phyloP scores from a whole-genome alignment of 495 filamentous ascomycete genomes.

The Xylaria intraflava region DNA sequence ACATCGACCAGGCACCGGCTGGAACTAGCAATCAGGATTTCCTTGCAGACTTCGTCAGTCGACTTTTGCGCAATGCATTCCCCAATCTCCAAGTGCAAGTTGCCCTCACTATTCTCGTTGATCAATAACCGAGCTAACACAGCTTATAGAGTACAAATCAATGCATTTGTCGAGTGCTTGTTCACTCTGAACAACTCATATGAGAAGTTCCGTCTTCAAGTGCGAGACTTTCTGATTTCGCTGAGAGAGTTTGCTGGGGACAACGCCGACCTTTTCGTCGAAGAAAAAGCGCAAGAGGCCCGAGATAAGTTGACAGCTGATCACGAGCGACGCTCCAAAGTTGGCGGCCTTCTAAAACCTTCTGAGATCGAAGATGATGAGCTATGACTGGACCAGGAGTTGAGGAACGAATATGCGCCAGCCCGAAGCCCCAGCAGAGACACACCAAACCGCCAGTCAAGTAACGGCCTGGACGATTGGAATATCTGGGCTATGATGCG shows the following conservation, averaged over 20 bases:
- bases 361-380: conserved; percentile 94
- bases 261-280: conserved; percentile 89
- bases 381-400: conserved; percentile 72
- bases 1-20: conserved; percentile 66
- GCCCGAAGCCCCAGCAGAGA: conserved; percentile 14
- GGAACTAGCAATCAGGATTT: conserved; percentile 88
- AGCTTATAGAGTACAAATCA: conserved; percentile 66
- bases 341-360: conserved; percentile 86
- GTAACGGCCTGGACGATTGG: conserved; percentile 44
- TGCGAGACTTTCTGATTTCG: conserved; percentile 95
- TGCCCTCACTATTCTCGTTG: neutral
- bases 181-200: conserved; percentile 77
- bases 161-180: conserved; percentile 76
- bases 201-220: conserved; percentile 82
- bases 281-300: conserved; percentile 82
- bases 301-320: conserved; percentile 74
- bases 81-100: conserved; percentile 85
- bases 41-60: conserved; percentile 75
- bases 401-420: conserved; percentile 51
- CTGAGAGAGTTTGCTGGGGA: conserved; percentile 92
- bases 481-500: conserved; percentile 44
- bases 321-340: conserved; percentile 80
- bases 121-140: conserved; percentile 30
- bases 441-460: conserved; percentile 7
- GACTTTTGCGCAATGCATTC: conserved; percentile 84